These are phyloP conservation scores for Coemansia sp. DNA, from an alignment of 192 early-diverging fungal genomes.

Conservation along the genomic window DNA sequence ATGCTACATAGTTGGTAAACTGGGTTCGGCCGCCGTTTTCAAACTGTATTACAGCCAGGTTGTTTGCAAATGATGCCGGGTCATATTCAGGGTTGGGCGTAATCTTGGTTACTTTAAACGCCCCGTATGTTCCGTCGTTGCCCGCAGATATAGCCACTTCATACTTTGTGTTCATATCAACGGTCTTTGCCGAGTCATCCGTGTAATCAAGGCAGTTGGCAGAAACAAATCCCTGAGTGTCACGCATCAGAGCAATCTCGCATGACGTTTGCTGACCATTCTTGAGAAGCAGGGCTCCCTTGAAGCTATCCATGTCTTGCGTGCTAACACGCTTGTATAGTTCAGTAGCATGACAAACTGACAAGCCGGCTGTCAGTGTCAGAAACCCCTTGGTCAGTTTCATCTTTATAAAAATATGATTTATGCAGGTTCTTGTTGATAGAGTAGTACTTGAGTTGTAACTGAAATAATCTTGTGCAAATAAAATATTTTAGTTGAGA, in stretches of 20 bases:
- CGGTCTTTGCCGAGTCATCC: constrained; percentile 8
- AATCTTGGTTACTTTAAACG: constrained; percentile 25
- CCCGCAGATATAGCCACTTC: constrained; percentile 32
- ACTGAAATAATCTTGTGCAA: not conserved
- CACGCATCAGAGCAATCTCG: constrained; percentile 45
- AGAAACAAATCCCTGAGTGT: constrained; percentile 35
- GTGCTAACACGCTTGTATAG: constrained; percentile 28
- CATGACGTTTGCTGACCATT: constrained; percentile 49
- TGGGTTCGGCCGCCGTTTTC: constrained; percentile 9
- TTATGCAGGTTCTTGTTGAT: no score
- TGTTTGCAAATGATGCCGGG: constrained; percentile 47
- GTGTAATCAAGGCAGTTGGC: constrained; percentile 44
- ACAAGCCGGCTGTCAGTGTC: constrained; percentile 48
- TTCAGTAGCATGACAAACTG: constrained; percentile 14
- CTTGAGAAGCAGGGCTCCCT: constrained; percentile 42
- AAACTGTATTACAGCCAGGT: constrained; percentile 42
- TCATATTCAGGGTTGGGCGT: constrained; percentile 36
- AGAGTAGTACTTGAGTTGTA: not conserved
- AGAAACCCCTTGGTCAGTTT: constrained; percentile 7
- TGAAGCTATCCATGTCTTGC: constrained; percentile 32
- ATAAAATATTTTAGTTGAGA: not conserved
- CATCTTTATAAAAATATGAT: not conserved
- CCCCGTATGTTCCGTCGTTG: constrained; percentile 15
- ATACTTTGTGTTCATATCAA: constrained; percentile 25
- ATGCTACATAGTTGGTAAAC: constrained; percentile 48